Evolutionary conservation across 768 basidiomycete genomes (phyloP).

Genomic region (Naganishia friedmannii): DNA sequence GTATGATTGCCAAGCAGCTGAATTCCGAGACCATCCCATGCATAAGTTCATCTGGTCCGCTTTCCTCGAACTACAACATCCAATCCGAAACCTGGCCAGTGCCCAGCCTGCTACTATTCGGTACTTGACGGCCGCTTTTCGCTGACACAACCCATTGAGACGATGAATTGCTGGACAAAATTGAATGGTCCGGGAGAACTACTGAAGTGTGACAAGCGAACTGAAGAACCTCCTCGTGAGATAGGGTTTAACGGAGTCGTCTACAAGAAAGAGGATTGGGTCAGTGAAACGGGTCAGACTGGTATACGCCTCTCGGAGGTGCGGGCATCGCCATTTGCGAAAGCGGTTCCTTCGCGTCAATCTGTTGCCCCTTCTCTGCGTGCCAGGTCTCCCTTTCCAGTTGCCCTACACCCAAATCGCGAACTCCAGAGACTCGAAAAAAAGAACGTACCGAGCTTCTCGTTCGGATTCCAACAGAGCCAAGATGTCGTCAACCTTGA

Average conservation of each 20-base stretch:
- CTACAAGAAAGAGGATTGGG: neutral
- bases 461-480: constrained; percentile 96
- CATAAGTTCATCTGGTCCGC: constrained; percentile 13
- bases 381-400: neutral
- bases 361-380: neutral
- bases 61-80: constrained; percentile 14
- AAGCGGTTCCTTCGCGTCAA: neutral
- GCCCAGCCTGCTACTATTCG: constrained; percentile 10
- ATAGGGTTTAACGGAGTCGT: constrained; percentile 21
- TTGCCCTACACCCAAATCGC: neutral
- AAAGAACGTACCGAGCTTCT: constrained; percentile 81
- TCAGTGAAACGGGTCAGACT: neutral
- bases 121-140: neutral
- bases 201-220: neutral
- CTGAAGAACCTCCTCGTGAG: constrained; percentile 1
- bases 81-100: neutral
- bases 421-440: neutral
- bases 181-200: neutral
- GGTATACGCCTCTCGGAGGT: neutral
- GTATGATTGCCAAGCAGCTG: no score
- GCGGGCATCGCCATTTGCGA: neutral
- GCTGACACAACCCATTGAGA: no score
- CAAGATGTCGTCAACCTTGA: constrained; percentile 91
- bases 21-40: constrained; percentile 21
- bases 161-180: neutral